A percentile compares a stretch with the other conserved stretches of the same genome.
Conservation (phyloP, 768 basidiomycete genomes). For the Russula sp. region DNA sequence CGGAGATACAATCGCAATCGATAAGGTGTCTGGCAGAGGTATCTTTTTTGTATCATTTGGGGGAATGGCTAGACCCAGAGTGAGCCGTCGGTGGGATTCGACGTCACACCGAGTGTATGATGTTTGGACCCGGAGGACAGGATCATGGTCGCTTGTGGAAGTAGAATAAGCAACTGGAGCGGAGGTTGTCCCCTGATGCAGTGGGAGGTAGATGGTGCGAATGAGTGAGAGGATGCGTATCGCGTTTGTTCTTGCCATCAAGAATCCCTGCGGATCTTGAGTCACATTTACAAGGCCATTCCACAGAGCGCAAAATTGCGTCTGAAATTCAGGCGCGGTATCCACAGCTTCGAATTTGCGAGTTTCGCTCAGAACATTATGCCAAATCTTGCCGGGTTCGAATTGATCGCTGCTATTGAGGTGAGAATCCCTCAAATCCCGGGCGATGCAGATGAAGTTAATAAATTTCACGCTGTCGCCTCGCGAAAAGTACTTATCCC, state of each 20-base stretch:
- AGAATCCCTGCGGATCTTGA: not conserved
- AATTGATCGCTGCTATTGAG: not conserved
- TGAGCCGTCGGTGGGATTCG: too few species aligned
- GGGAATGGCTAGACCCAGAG: too few species aligned
- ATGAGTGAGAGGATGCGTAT: conserved; percentile 2
- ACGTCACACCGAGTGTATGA: too few species aligned
- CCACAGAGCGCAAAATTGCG: conserved; percentile 8
- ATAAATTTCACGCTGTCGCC: not conserved
- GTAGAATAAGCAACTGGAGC: too few species aligned
- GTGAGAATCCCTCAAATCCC: not conserved
- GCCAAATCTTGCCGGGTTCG: not conserved
- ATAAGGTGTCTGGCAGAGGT: too few species aligned
- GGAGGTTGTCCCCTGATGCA: not conserved
- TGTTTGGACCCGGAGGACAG: too few species aligned
- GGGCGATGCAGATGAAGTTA: conserved; percentile 1
- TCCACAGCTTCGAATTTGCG: not conserved
- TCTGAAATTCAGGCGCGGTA: not conserved
- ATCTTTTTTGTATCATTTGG: too few species aligned
- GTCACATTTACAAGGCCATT: not conserved
- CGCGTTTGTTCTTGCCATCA: not conserved
- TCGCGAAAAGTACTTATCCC: not conserved
- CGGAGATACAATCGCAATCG: too few species aligned
- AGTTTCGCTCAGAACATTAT: not conserved
- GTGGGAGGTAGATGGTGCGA: not conserved
- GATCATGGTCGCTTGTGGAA: too few species aligned